Evolutionary conservation across 2,329 filamentous ascomycete species (phyloP).

Genomic region (Pseudodiploospora longispora): DNA sequence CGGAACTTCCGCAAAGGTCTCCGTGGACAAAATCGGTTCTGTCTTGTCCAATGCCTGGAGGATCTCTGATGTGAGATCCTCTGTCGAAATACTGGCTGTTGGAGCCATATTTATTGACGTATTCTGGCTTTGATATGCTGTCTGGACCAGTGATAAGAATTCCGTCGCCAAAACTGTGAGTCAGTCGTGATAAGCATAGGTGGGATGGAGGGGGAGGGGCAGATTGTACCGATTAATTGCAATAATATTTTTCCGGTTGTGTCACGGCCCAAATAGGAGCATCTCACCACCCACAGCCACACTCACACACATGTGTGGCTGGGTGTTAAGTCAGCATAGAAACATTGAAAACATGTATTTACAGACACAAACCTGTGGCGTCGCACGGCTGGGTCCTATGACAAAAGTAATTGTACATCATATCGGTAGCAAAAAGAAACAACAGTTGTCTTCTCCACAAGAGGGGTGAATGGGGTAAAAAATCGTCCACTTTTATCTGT

Average conservation of each 20-base stretch:
- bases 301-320: not conserved
- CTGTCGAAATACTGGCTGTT: conserved; percentile 13
- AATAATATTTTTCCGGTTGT: conserved; percentile 8
- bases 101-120: conserved; percentile 6
- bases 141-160: conserved; percentile 4
- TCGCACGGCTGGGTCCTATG: no score
- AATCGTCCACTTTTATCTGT: not conserved
- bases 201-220: conserved; percentile 11
- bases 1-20: conserved; percentile 59
- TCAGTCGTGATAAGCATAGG: conserved; percentile 3
- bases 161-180: conserved; percentile 4
- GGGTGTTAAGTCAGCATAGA: not conserved
- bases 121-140: not conserved
- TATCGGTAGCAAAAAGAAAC: no score
- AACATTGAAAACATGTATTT: no score
- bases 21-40: conserved; percentile 58
- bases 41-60: conserved; percentile 57
- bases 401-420: no score
- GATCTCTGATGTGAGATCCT: conserved; percentile 56
- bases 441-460: no score
- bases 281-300: not conserved
- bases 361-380: no score
- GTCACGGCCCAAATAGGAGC: not conserved
- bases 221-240: conserved; percentile 3
- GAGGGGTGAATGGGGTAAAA: no score